phyloP scores from a whole-genome alignment of 352 stramenopile species.

The Globisporangium irregulare region DNA sequence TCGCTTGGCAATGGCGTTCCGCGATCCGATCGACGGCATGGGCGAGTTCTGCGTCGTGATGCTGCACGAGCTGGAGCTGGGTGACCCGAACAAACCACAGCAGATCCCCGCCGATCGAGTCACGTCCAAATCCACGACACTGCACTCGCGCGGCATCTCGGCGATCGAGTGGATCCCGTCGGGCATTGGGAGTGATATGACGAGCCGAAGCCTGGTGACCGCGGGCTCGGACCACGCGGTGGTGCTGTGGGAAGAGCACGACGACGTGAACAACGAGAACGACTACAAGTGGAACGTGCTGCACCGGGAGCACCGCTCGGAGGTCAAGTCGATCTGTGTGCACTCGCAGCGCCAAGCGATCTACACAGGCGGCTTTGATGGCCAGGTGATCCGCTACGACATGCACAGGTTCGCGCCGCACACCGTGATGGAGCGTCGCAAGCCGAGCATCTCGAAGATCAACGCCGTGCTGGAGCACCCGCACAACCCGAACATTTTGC shows the following conservation, averaged over 20 bases:
- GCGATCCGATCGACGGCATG: slow-evolving; percentile 50
- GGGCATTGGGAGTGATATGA: slow-evolving; percentile 42
- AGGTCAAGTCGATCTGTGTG: slow-evolving; percentile 73
- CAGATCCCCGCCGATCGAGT: slow-evolving; percentile 53
- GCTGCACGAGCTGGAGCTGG: slow-evolving; percentile 60
- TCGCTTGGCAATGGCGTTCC: slow-evolving; percentile 77
- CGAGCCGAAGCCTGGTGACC: slow-evolving; percentile 56
- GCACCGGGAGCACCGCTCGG: slow-evolving; percentile 72
- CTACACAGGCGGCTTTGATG: slow-evolving; percentile 74
- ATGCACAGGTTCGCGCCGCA: slow-evolving; percentile 37
- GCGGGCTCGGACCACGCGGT: slow-evolving; percentile 70
- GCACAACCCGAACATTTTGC: slow-evolving; percentile 75
- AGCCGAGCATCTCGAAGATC: slow-evolving; percentile 79
- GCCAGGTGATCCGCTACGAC: slow-evolving; percentile 70
- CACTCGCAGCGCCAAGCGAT: slow-evolving; percentile 67
- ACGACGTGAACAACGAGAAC: slow-evolving; percentile 25
- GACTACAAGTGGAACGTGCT: slow-evolving; percentile 69
- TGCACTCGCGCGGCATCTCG: slow-evolving; percentile 64
- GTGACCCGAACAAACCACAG: slow-evolving; percentile 37
- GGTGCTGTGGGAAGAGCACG: slow-evolving; percentile 71
- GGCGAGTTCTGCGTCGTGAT: slow-evolving; percentile 79
- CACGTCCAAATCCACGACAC: slow-evolving; percentile 52
- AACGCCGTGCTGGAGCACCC: slow-evolving; percentile 81
- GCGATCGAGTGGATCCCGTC: slow-evolving; percentile 65
- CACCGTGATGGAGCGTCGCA: slow-evolving; percentile 66